These are phyloP conservation scores for Hibiscus syriacus DNA, from an alignment of 345 rosid species.

Conservation along the genomic window DNA sequence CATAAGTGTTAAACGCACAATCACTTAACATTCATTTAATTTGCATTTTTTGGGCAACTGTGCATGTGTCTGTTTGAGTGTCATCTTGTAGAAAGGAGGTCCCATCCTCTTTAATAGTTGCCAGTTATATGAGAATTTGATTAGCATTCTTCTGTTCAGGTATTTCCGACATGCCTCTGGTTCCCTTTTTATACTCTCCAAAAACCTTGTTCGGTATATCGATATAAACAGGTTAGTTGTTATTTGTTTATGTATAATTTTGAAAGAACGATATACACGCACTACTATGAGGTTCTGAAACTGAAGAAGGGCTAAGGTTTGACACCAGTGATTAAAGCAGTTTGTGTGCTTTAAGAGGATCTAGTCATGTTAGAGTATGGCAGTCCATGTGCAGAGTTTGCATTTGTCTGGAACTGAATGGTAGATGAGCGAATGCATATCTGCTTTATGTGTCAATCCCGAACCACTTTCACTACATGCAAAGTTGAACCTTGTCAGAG, in stretches of 20 bases:
- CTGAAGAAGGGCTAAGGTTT: too few species aligned
- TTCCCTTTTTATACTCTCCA: slow-evolving; percentile 66
- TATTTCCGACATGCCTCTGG: slow-evolving; percentile 86
- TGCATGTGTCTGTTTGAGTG: not conserved
- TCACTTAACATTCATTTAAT: not conserved
- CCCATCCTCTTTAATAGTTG: slow-evolving; percentile 2
- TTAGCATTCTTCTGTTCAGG: slow-evolving; percentile 33
- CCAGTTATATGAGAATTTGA: not conserved
- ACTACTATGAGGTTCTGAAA: not conserved
- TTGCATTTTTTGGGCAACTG: not conserved
- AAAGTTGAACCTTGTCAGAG: not conserved
- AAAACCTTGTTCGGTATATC: slow-evolving; percentile 74
- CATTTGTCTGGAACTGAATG: not conserved
- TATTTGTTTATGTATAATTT: not conserved
- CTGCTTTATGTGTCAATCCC: not conserved
- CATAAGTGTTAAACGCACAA: not conserved
- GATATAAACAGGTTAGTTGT: slow-evolving; percentile 74
- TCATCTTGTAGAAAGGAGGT: not conserved
- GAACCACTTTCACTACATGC: not conserved
- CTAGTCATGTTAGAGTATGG: not conserved
- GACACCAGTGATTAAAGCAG: too few species aligned
- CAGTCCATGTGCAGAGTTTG: not conserved
- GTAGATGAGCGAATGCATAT: not conserved
- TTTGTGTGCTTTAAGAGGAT: too few species aligned
- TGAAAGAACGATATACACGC: not conserved